These are phyloP conservation scores for Chlorella vulgaris DNA, from an alignment of 139 green algal species.

Conservation along the genomic window DNA sequence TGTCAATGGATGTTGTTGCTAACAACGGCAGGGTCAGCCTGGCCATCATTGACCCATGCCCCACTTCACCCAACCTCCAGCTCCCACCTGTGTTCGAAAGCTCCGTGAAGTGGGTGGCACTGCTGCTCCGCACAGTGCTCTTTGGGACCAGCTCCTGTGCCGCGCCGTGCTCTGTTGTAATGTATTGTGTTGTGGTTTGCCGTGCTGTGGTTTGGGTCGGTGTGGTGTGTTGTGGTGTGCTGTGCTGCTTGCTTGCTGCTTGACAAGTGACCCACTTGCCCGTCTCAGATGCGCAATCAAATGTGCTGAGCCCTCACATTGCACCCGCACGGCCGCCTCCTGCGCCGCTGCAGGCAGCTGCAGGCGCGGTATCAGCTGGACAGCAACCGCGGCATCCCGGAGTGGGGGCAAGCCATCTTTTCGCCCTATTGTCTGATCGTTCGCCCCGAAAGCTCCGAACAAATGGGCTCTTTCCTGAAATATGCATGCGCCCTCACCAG, in stretches of 20 bases:
- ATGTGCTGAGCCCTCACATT: no score
- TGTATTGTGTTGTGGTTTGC: no score
- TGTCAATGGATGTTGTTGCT: conserved; percentile 80
- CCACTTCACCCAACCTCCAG: conserved; percentile 47
- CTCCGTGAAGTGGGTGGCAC: conserved; percentile 32
- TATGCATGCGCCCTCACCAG: conserved; percentile 57
- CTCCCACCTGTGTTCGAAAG: conserved; percentile 68
- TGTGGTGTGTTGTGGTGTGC: neutral
- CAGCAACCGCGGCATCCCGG: conserved; percentile 64
- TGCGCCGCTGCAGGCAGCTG: conserved; percentile 48
- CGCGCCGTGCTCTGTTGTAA: no score
- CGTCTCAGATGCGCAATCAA: no score
- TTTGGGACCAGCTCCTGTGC: no score
- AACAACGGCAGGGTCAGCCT: conserved; percentile 48
- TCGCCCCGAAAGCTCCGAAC: conserved; percentile 43
- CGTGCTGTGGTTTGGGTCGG: no score
- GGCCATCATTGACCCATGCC: conserved; percentile 76
- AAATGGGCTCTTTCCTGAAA: conserved; percentile 68
- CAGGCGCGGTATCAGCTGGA: conserved; percentile 55
- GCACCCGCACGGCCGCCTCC: neutral
- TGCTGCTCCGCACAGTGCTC: no score
- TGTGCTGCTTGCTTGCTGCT: neutral
- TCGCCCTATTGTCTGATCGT: conserved; percentile 72
- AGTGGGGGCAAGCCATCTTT: conserved; percentile 82
- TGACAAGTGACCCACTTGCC: no score